These are phyloP conservation scores for Ustilago loliicola DNA, from an alignment of 1,284 basidiomycete genomes.

Conservation along the genomic window DNA sequence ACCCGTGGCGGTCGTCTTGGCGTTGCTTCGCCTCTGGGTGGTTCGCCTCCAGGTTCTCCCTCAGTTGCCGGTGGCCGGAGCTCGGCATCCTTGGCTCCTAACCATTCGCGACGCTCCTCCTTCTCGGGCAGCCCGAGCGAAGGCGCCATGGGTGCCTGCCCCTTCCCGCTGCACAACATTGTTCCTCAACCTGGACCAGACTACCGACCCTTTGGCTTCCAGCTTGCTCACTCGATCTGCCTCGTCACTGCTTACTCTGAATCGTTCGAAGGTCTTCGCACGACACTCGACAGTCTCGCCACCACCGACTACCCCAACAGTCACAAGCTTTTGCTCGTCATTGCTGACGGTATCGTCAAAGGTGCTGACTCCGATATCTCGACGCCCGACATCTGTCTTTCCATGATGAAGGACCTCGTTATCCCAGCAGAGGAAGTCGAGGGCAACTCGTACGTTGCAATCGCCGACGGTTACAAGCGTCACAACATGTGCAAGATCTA, in stretches of 20 bases:
- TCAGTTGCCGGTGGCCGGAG: constrained; percentile 82
- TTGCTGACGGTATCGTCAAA: constrained; percentile 98
- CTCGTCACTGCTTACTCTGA: constrained; percentile 99
- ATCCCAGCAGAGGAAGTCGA: constrained; percentile 88
- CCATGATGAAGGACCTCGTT: constrained; percentile 98
- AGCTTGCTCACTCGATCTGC: constrained; percentile 91
- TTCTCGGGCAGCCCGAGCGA: constrained; percentile 56
- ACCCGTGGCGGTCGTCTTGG: constrained; percentile 51
- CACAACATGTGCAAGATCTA: constrained; percentile 99
- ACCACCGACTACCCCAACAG: constrained; percentile 99
- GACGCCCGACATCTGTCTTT: constrained; percentile 88
- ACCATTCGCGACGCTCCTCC: constrained; percentile 62
- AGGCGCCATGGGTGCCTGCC: constrained; percentile 71
- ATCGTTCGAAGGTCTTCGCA: constrained; percentile 93
- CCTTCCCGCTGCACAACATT: constrained; percentile 90
- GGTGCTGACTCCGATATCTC: constrained; percentile 74
- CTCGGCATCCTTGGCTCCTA: constrained; percentile 79
- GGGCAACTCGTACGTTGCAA: constrained; percentile 95
- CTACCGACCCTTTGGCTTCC: constrained; percentile 96
- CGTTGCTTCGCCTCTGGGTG: constrained; percentile 53
- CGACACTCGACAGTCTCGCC: constrained; percentile 95
- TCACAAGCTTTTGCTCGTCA: constrained; percentile 94
- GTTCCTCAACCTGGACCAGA: constrained; percentile 92
- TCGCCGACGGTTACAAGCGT: constrained; percentile 97
- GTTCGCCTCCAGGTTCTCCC: constrained; percentile 82